These are phyloP conservation scores for Pigoraptor vietnamica DNA, from an alignment of 78 protist species.

Conservation along the genomic window DNA sequence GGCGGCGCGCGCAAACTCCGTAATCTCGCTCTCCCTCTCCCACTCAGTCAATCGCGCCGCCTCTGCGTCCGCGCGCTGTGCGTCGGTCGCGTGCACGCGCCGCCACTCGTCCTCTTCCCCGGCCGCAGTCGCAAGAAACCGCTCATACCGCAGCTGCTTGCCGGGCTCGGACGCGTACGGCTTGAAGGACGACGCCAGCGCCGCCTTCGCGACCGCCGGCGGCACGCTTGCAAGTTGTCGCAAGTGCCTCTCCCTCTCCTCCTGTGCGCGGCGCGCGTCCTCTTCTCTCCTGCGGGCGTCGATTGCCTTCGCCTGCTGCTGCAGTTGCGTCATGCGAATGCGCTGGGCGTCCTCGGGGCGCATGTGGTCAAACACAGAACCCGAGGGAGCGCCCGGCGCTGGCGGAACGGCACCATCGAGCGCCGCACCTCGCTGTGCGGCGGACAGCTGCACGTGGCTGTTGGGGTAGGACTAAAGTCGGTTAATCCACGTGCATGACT, in stretches of 20 bases:
- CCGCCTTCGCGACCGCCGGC: not conserved
- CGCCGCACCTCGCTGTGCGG: not conserved
- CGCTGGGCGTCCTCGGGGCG: not conserved
- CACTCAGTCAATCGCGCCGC: not conserved
- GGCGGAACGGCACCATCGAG: too few species aligned
- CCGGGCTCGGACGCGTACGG: not conserved
- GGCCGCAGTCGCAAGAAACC: not conserved
- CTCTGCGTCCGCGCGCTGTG: not conserved
- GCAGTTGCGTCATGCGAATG: not conserved
- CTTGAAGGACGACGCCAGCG: not conserved
- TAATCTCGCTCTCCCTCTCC: not conserved
- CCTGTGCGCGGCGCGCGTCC: not conserved
- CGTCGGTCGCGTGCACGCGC: not conserved
- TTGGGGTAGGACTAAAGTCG: too few species aligned
- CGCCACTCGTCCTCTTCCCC: not conserved
- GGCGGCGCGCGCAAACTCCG: not conserved
- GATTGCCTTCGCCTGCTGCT: not conserved
- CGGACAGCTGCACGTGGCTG: not conserved
- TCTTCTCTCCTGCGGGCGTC: not conserved
- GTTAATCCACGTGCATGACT: too few species aligned
- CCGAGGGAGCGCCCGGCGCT: not conserved
- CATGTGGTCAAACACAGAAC: not conserved
- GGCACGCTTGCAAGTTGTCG: not conserved
- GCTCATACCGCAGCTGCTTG: not conserved
- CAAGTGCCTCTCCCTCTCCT: not conserved